Percentiles rank a stretch among this genome's conserved stretches.
Conservation (phyloP, 2,329 filamentous ascomycete species). For the Penicillium sp. region DNA sequence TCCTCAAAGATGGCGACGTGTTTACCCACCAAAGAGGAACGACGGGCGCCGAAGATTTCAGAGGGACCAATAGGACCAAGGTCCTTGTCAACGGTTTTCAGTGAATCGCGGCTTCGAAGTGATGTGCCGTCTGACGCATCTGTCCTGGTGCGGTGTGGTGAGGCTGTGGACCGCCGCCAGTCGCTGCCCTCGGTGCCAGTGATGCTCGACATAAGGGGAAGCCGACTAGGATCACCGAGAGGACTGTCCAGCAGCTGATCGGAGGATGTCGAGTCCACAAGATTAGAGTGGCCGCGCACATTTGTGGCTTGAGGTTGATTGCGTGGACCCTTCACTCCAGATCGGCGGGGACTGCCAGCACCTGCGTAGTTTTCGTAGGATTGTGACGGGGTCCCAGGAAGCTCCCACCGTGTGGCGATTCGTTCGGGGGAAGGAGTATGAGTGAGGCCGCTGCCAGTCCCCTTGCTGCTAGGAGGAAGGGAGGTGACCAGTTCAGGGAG, state of each 20-base stretch:
- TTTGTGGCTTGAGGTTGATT: conserved; percentile 27
- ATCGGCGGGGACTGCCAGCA: conserved; percentile 34
- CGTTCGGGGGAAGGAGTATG: conserved; percentile 36
- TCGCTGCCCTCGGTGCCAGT: conserved; percentile 27
- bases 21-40: conserved; percentile 22
- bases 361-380: conserved; percentile 25
- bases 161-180: conserved; percentile 31
- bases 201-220: conserved; percentile 18
- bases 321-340: conserved; percentile 37
- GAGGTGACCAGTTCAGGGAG: conserved; percentile 31
- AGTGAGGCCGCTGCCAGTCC: conserved; percentile 19
- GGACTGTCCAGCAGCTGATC: not conserved
- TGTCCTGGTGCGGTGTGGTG: conserved; percentile 28
- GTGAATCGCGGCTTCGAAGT: conserved; percentile 14
- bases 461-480: conserved; percentile 14
- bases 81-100: conserved; percentile 2
- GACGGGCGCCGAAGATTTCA: conserved; percentile 10
- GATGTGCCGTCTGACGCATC: conserved; percentile 17
- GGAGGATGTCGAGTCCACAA: conserved; percentile 10
- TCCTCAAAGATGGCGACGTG: conserved; percentile 46
- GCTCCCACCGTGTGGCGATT: conserved; percentile 27
- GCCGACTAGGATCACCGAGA: conserved; percentile 9
- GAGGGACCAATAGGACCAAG: conserved; percentile 11
- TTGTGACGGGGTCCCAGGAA: conserved; percentile 25
- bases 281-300: conserved; percentile 23